Base-by-base conservation (phyloP, 2,329 filamentous ascomycete genomes). In the Pseudogymnoascus sp. region DNA sequence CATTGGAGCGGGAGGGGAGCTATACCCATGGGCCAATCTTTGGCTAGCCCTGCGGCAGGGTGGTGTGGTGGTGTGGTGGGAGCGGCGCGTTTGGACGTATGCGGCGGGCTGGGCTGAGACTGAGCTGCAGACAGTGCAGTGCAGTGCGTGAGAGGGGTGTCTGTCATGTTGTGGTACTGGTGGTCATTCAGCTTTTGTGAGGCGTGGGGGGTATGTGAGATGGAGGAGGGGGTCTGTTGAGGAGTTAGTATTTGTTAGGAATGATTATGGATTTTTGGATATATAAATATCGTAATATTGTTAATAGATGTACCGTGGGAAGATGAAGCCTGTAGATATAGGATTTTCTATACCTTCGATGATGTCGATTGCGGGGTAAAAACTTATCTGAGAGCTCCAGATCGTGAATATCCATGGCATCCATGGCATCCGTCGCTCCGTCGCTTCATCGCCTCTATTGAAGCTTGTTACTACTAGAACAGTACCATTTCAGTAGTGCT, bases 21-120 rank as follows among this genome's bases (percentile, higher is more conserved):
- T 34, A 31, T 56, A 56, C 25, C 46, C 46, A 34, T 56, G 46
- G 25, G 46, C 46, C 46, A 56, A 56, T 56, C 46, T 56, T 56
- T 6, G 8, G 16, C 31, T 53, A 34, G 46, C 46, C 9, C 9
- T 49, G n/a, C n/a, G 46, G 23, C 7, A 18, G 25, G 25, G 46
- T 31, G 46, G 25, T 31, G 43, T 46, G 5, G 42, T 46, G 21
- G 42, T 49, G 43, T 34, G 46, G 25, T 34, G 25, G 46, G 8
- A 18, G n/a, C 46, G 46, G 46, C n/a, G n/a, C 5, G 25, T n/a
- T 18, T 56, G 16, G 9, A 25, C 34, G 25, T 11, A 18, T 34
- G 46, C 46, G 46, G 46, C 7, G 46, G 6, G 21, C 3, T 7
- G 25, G 25, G 16, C 18, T 31, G 46, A 31, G 46, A 56, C 25